These are phyloP conservation scores for Fagus crenata DNA, from an alignment of 306 rosid species.

Conservation along the genomic window DNA sequence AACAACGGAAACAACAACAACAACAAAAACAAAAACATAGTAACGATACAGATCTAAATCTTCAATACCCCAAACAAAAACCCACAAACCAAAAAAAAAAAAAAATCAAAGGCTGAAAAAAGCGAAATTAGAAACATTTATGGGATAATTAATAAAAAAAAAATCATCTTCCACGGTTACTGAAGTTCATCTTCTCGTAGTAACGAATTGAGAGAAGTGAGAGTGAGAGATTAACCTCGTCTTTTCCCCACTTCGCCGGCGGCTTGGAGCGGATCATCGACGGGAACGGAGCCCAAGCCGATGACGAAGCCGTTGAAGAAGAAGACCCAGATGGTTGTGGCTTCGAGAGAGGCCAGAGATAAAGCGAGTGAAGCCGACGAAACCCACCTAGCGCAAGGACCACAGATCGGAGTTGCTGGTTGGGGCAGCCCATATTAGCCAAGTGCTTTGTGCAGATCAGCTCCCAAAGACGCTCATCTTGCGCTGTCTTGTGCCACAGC, in stretches of 20 bases:
- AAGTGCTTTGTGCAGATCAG: constrained; percentile 91
- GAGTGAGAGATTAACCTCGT: constrained; percentile 88
- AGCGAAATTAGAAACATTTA: constrained; percentile 1
- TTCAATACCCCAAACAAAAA: not conserved
- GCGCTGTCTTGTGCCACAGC: constrained; percentile 88
- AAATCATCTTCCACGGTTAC: constrained; percentile 51
- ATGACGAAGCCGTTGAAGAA: constrained; percentile 20
- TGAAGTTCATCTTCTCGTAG: constrained; percentile 89
- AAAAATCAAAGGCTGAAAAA: constrained; percentile 10
- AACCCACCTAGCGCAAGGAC: constrained; percentile 97
- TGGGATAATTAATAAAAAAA: not conserved
- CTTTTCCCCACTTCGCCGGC: constrained; percentile 72
- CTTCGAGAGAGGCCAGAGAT: constrained; percentile 65
- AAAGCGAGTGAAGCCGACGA: constrained; percentile 82
- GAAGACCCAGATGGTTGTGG: constrained; percentile 45
- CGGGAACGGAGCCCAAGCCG: constrained; percentile 44
- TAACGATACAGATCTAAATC: constrained; percentile 42
- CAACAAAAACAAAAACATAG: not conserved
- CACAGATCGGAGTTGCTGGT: constrained; percentile 86
- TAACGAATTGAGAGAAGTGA: constrained; percentile 91
- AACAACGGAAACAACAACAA: not conserved
- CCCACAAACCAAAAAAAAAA: not conserved
- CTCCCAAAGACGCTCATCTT: constrained; percentile 99
- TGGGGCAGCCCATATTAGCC: constrained; percentile 85
- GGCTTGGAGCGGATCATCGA: constrained; percentile 55